Evolutionary conservation across 805 yeast species (phyloP), one percentile per base, ranked within the genome.

Genomic region (Candida parachauliodes): DNA sequence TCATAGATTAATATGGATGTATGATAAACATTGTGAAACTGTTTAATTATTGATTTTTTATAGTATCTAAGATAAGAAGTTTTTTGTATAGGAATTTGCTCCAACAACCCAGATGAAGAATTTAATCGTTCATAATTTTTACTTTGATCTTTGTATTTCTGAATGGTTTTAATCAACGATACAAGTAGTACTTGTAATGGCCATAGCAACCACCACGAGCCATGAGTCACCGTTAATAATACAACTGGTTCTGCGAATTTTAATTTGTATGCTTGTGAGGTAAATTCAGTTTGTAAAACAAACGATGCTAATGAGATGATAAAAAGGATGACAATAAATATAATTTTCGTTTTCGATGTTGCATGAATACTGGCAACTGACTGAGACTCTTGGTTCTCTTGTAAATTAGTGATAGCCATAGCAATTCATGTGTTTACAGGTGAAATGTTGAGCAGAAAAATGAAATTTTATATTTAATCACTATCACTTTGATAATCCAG

Each of bases 211-310:
- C 79, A 66, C 94, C 93, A 84, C 8, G 81, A 74, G 2, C 88
- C 83, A 52, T 87, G 96, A 0, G 95, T 87, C 12, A 84, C 59
- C 37, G 70, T 57, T n/a, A 81, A 60, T 39, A 82, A 60, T 17
- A 86, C 57, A 16, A 85, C 66, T 0, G 96, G 95, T 51, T 86
- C 88, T 36, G 72, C 55, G 56, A 77, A 87, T 3, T 70, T 73
- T 6, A 65, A 54, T 21, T 68, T 63, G 52, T 85, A 82, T 5
- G 87, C 70, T 39, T 79, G 79, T 5, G 87, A 73, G 2, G 94
- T 85, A 42, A 81, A 65, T 54, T 87, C 96, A 0, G 96, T 87
- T 54, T 87, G 96, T 11, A 72, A 51, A 4, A 88, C 88, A 59
- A 88, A 88, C 3, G 88, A 51, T 6, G 75, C 50, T 41, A 67